These are phyloP conservation scores for Huntiella bhutanensis DNA, from an alignment of 2,329 filamentous ascomycete genomes.

Conservation along the genomic window DNA sequence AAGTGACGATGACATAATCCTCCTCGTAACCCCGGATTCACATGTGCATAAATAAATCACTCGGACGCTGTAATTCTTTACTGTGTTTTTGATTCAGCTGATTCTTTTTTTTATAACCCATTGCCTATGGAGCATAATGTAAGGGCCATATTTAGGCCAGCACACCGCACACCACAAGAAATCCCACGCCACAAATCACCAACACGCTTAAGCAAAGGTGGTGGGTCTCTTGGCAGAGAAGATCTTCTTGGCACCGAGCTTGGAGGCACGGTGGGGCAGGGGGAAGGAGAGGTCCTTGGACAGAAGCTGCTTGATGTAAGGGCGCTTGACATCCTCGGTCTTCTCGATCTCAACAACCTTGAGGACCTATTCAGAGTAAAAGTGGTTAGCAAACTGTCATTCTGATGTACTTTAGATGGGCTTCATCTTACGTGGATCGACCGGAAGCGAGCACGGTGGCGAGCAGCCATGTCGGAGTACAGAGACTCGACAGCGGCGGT, in stretches of 20 bases:
- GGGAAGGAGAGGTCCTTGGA: constrained; percentile 94
- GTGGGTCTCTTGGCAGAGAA: constrained; percentile 85
- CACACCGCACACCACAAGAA: constrained; percentile 42
- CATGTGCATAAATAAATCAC: neutral
- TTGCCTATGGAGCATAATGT: constrained; percentile 23
- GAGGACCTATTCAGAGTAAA: constrained; percentile 49
- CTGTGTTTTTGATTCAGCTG: constrained; percentile 12
- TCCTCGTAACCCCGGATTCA: neutral
- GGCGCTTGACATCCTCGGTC: constrained; percentile 83
- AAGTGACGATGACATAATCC: neutral
- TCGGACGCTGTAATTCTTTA: constrained; percentile 1
- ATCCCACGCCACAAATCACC: constrained; percentile 27
- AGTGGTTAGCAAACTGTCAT: neutral
- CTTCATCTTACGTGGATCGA: constrained; percentile 75
- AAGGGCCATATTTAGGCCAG: constrained; percentile 39
- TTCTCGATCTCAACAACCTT: constrained; percentile 97
- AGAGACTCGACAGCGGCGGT: constrained; percentile 88
- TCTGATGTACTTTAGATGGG: neutral
- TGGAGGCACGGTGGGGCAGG: constrained; percentile 86
- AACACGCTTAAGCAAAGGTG: constrained; percentile 78
- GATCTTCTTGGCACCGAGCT: constrained; percentile 69
- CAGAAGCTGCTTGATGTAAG: constrained; percentile 98
- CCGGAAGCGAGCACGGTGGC: constrained; percentile 90
- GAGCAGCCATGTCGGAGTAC: constrained; percentile 99
- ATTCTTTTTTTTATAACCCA: constrained; percentile 12